A percentile compares a stretch with the other conserved stretches of the same genome.
These are phyloP conservation scores for Ottelia alismoides DNA, from an alignment of 106 monocot species.

Conservation along the genomic window DNA sequence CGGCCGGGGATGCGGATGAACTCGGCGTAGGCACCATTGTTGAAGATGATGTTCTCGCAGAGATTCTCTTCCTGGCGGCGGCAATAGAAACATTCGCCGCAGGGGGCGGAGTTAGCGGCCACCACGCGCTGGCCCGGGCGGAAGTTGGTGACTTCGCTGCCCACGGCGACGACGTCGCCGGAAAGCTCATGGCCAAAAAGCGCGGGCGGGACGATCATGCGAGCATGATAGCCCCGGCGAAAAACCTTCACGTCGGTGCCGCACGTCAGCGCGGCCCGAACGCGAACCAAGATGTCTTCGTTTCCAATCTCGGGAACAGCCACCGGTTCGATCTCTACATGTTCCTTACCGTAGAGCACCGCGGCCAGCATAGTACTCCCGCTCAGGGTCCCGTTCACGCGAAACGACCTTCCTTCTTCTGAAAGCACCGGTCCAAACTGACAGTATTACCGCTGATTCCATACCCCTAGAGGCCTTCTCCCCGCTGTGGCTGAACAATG, in stretches of 20 bases:
- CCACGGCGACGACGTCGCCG: background rate
- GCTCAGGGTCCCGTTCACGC: too few species aligned
- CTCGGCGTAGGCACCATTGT: background rate
- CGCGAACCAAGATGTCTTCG: background rate
- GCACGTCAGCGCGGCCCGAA: background rate
- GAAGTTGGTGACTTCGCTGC: background rate
- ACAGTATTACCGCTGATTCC: too few species aligned
- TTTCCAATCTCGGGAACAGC: background rate
- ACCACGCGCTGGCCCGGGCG: background rate
- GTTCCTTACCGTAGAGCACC: background rate
- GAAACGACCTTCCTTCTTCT: too few species aligned
- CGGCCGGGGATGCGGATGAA: background rate
- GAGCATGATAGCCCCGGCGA: too few species aligned
- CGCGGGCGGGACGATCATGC: background rate
- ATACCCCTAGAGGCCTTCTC: too few species aligned
- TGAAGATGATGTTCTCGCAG: background rate
- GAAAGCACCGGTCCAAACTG: too few species aligned
- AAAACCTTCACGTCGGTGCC: background rate
- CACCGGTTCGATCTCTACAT: background rate
- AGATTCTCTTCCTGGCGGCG: background rate
- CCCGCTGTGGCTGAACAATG: too few species aligned
- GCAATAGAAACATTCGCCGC: background rate
- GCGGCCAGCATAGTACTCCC: background rate
- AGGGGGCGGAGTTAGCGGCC: background rate
- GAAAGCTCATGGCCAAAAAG: background rate